Percentiles rank a stretch among this genome's conserved stretches.
These are phyloP conservation scores for Colletotrichum sp. DNA, from an alignment of 2,329 filamentous ascomycete genomes.

Conservation along the genomic window DNA sequence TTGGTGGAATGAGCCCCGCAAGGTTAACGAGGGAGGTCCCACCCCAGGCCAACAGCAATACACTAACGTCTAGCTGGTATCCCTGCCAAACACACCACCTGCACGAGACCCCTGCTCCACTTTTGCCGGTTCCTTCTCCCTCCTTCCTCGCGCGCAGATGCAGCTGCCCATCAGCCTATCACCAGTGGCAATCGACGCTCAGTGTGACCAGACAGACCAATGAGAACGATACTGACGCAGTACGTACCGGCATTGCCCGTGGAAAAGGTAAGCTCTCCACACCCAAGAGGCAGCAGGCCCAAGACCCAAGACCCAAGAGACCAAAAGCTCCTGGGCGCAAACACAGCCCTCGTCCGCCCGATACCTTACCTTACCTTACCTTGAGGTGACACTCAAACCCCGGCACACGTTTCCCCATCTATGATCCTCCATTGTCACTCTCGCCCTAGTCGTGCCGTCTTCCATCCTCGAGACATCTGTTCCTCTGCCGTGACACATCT, in stretches of 20 bases:
- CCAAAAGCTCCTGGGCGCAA: conserved; percentile 11
- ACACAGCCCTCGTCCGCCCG: conserved; percentile 6
- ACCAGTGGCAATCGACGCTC: not conserved
- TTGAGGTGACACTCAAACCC: not conserved
- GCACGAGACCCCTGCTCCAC: conserved; percentile 10
- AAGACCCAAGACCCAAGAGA: not conserved
- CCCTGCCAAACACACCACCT: conserved; percentile 3
- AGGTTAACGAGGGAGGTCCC: not conserved
- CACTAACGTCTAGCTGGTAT: not conserved
- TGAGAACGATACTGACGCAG: not conserved
- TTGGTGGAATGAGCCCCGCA: not conserved
- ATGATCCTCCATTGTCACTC: not conserved
- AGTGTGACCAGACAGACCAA: not conserved
- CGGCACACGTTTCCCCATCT: not conserved
- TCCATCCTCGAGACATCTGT: conserved; percentile 1
- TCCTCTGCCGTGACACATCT: not conserved
- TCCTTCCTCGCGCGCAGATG: not conserved
- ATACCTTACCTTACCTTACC: not conserved
- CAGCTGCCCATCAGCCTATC: not conserved
- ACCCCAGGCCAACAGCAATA: not conserved
- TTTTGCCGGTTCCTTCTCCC: not conserved
- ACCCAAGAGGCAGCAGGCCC: not conserved
- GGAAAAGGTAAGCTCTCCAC: not conserved
- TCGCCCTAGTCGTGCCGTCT: conserved; percentile 1
- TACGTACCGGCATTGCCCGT: not conserved